These are phyloP conservation scores for Geranium rotundifolium DNA, from an alignment of 345 rosid genomes.

Conservation along the genomic window DNA sequence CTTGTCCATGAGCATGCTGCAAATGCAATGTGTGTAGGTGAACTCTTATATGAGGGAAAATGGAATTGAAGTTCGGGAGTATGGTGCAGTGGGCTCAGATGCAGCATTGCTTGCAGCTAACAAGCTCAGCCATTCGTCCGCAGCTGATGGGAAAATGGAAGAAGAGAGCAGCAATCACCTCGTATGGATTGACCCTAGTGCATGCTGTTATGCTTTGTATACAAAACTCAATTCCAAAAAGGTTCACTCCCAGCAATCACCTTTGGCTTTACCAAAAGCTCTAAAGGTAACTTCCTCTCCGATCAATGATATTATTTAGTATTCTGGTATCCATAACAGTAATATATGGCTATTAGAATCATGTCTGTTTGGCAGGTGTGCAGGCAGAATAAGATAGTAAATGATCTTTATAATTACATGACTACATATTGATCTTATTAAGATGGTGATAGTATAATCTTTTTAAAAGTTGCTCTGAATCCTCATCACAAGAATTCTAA, in stretches of 20 bases:
- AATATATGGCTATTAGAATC: too few species aligned
- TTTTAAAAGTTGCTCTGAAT: neutral
- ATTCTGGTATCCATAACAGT: too few species aligned
- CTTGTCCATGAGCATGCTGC: too few species aligned
- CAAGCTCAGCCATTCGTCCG: constrained; percentile 24
- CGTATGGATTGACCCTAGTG: constrained; percentile 70
- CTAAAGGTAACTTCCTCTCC: constrained; percentile 46
- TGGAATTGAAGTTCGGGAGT: constrained; percentile 64
- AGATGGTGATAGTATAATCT: too few species aligned
- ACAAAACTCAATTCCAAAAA: constrained; percentile 56
- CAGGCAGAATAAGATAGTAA: too few species aligned
- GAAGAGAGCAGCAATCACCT: constrained; percentile 23
- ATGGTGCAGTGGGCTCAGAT: constrained; percentile 57
- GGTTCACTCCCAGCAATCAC: constrained; percentile 72
- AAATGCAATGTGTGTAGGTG: constrained; percentile 26
- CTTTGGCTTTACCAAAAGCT: constrained; percentile 85
- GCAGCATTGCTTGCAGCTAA: constrained; percentile 50
- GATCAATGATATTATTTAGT: too few species aligned
- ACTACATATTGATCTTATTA: too few species aligned
- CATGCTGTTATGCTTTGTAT: constrained; percentile 86
- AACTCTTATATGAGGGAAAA: constrained; percentile 32
- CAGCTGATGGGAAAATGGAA: constrained; percentile 17
- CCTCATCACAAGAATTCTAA: constrained; percentile 1
- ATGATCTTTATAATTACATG: too few species aligned
- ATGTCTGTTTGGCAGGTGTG: too few species aligned